phyloP scores from a whole-genome alignment of 2,329 filamentous ascomycete genomes.

The Claviceps digitariae region DNA sequence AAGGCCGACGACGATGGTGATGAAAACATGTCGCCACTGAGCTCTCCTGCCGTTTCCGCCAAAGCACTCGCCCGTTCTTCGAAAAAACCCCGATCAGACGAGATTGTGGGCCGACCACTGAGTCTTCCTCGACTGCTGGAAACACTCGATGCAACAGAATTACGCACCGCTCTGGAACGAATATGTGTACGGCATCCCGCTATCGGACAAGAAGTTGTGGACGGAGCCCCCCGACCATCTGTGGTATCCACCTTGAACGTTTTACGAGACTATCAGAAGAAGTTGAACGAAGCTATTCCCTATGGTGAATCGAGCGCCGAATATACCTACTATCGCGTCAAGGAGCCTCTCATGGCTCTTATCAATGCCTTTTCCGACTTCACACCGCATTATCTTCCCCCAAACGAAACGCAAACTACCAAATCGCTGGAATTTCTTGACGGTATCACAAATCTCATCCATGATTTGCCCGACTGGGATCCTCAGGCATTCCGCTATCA shows the following conservation, averaged over 20 bases:
- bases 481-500: slow-evolving; percentile 78
- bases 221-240: slow-evolving; percentile 74
- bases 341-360: slow-evolving; percentile 63
- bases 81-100: slow-evolving; percentile 50
- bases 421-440: slow-evolving; percentile 80
- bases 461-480: slow-evolving; percentile 83
- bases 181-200: slow-evolving; percentile 84
- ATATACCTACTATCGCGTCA: slow-evolving; percentile 89
- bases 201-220: slow-evolving; percentile 72
- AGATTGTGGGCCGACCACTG: slow-evolving; percentile 47
- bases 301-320: slow-evolving; percentile 77
- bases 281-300: slow-evolving; percentile 67
- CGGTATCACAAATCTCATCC: slow-evolving; percentile 78
- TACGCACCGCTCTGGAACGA: slow-evolving; percentile 75
- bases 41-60: slow-evolving; percentile 62
- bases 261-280: slow-evolving; percentile 66
- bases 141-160: slow-evolving; percentile 73
- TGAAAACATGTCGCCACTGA: slow-evolving; percentile 80
- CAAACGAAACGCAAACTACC: slow-evolving; percentile 72
- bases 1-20: slow-evolving; percentile 71
- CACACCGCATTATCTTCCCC: slow-evolving; percentile 88
- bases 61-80: slow-evolving; percentile 53
- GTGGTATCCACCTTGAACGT: slow-evolving; percentile 69
- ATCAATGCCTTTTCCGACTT: slow-evolving; percentile 88
- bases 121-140: slow-evolving; percentile 66